Evolutionary conservation across 129 eudicot species (phyloP).

Genomic region (Escallonia rubra): DNA sequence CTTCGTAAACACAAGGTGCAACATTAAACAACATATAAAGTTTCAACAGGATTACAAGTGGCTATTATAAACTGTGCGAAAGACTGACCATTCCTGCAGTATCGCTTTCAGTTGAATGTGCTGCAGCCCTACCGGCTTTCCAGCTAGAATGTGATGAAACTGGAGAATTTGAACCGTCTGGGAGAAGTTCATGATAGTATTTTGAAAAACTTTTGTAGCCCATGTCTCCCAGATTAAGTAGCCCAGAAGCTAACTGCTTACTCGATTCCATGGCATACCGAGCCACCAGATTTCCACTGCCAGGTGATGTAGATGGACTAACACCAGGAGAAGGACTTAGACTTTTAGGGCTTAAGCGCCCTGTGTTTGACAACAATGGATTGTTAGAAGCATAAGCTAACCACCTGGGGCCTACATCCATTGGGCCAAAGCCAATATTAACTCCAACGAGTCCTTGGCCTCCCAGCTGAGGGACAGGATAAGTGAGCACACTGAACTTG

Average conservation of each 20-base stretch:
- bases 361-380: constrained; percentile 62
- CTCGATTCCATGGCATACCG: constrained; percentile 95
- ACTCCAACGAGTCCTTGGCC: constrained; percentile 66
- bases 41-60: neutral
- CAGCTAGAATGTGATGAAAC: constrained; percentile 38
- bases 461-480: constrained; percentile 81
- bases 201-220: constrained; percentile 83
- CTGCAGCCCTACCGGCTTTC: constrained; percentile 55
- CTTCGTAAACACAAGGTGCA: neutral
- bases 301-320: constrained; percentile 94
- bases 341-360: constrained; percentile 82
- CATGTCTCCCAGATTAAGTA: constrained; percentile 76
- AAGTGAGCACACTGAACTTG: constrained; percentile 84
- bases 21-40: neutral
- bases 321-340: constrained; percentile 81
- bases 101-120: constrained; percentile 58
- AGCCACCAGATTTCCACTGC: constrained; percentile 74
- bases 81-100: constrained; percentile 72
- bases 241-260: constrained; percentile 80
- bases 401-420: constrained; percentile 97
- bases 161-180: constrained; percentile 73
- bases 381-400: constrained; percentile 91
- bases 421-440: constrained; percentile 89
- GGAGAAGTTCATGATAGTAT: constrained; percentile 76
- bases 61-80: neutral